Conservation (phyloP, 305 asterid genomes). For the Caryopteris hybrid region DNA sequence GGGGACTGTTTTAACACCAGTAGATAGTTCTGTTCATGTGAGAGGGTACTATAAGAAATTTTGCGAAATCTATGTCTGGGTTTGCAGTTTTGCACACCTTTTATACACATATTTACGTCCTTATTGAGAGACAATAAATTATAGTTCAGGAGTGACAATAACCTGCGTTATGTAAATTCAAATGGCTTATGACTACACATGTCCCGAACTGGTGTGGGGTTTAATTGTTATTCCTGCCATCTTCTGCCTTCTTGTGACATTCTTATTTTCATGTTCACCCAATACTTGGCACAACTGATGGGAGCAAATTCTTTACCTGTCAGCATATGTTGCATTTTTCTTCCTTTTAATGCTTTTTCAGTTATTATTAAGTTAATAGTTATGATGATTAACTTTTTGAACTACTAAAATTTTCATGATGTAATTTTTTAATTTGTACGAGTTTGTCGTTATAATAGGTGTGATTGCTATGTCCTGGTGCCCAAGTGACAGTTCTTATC, state of each 20-base stretch:
- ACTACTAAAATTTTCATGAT: not conserved
- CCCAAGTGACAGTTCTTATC: constrained; percentile 89
- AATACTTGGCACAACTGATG: not conserved
- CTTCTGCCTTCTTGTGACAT: no score
- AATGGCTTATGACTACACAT: no score
- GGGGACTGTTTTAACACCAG: constrained; percentile 1
- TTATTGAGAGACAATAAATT: not conserved
- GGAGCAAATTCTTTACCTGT: constrained; percentile 4
- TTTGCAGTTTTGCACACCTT: not conserved
- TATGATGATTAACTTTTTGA: constrained; percentile 1
- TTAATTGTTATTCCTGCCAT: no score
- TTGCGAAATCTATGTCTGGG: not conserved
- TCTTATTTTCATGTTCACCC: not conserved
- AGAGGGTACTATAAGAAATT: not conserved
- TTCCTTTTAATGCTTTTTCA: not conserved
- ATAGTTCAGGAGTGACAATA: no score
- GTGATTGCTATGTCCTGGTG: constrained; percentile 99
- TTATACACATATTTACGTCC: not conserved
- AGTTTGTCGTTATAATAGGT: constrained; percentile 45
- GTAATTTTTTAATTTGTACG: constrained; percentile 5
- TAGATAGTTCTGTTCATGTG: not conserved
- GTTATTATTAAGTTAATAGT: not conserved
- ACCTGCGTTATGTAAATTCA: no score
- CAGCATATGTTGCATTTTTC: not conserved
- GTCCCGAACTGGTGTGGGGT: no score